Conservation (phyloP, 2,329 filamentous ascomycete species). For the Geosmithia morbida region DNA sequence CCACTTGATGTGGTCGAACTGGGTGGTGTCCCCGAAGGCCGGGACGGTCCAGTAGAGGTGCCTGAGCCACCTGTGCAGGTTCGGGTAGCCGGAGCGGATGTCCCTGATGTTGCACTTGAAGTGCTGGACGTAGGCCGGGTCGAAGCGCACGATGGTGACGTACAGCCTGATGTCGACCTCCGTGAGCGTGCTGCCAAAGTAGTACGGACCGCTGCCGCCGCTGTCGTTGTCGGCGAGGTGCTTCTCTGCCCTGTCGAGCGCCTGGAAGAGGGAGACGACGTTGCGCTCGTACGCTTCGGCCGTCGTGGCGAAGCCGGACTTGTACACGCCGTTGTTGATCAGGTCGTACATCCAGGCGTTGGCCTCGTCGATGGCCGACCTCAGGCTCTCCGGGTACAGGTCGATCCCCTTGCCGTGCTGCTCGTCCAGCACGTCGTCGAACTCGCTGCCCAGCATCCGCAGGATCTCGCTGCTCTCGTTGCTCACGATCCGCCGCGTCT, state of each 20-base stretch:
- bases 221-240: conserved; percentile 33
- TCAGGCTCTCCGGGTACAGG: conserved; percentile 53
- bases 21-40: conserved; percentile 69
- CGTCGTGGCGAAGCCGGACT: conserved; percentile 71
- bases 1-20: conserved; percentile 92
- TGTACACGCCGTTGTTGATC: conserved; percentile 61
- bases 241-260: conserved; percentile 61
- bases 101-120: conserved; percentile 81
- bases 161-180: conserved; percentile 68
- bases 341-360: conserved; percentile 69
- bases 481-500: conserved; percentile 63
- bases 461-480: conserved; percentile 91
- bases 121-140: conserved; percentile 73
- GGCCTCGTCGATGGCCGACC: conserved; percentile 55
- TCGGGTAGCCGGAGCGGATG: conserved; percentile 71
- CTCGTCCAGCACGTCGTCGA: conserved; percentile 54
- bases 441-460: conserved; percentile 68
- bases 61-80: conserved; percentile 67
- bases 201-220: conserved; percentile 44
- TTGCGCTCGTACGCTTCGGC: conserved; percentile 71
- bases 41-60: conserved; percentile 67
- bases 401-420: conserved; percentile 41
- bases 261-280: conserved; percentile 55
- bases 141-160: conserved; percentile 61
- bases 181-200: conserved; percentile 61